phyloP scores from a whole-genome alignment of 2,329 filamentous ascomycete genomes.

The Sporothrix pallida region DNA sequence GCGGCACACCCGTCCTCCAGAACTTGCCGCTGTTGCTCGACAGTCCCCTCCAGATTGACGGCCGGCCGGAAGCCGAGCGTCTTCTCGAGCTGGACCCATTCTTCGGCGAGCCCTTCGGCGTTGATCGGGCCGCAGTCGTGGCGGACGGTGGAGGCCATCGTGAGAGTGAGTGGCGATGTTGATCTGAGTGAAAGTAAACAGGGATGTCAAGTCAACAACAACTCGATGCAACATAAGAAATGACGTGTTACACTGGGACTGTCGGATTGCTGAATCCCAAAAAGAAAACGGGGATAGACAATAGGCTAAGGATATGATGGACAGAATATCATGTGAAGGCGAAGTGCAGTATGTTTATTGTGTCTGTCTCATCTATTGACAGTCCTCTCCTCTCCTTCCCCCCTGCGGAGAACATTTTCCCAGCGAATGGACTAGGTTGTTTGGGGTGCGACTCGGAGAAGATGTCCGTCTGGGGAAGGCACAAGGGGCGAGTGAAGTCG shows the following conservation, averaged over 20 bases:
- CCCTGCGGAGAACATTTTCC: constrained; percentile 9
- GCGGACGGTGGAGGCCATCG: background rate
- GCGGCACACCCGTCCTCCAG: constrained; percentile 3
- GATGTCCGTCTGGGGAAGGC: background rate
- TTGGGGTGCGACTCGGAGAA: background rate
- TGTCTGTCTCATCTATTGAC: background rate
- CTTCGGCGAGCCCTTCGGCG: constrained; percentile 7
- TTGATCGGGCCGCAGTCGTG: constrained; percentile 13
- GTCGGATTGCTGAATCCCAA: no score
- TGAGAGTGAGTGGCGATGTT: background rate
- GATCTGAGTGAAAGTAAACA: background rate
- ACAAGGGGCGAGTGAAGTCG: background rate
- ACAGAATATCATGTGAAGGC: background rate
- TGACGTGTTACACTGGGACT: background rate
- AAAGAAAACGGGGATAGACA: background rate
- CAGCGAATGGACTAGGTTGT: background rate
- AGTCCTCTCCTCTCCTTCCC: background rate
- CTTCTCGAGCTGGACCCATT: constrained; percentile 26
- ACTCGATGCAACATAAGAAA: background rate
- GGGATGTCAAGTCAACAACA: background rate
- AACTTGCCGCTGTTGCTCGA: constrained; percentile 5
- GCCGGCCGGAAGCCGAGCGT: constrained; percentile 26
- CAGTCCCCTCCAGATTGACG: constrained; percentile 7
- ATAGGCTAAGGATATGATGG: background rate
- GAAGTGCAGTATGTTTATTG: background rate